Percentiles rank a stretch among this genome's conserved stretches.
Evolutionary conservation across 225 moss, liverwort and hornwort genomes (phyloP).

Genomic region (Neckera pumila): DNA sequence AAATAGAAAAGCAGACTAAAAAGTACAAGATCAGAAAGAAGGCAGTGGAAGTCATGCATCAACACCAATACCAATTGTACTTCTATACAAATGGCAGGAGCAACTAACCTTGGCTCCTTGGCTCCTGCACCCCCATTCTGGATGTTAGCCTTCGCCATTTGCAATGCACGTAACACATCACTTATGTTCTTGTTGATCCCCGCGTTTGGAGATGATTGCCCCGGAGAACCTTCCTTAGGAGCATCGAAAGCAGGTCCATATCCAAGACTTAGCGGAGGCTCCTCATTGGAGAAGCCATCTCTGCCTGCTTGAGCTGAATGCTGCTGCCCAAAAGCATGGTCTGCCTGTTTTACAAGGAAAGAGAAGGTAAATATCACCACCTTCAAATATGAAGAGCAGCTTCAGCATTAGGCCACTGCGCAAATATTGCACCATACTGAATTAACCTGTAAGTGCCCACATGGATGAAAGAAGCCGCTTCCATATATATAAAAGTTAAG

Average conservation of each 20-base stretch:
- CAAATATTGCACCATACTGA: background rate
- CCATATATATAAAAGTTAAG: background rate
- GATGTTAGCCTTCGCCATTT: constrained; percentile 44
- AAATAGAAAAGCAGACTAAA: background rate
- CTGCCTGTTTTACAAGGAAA: constrained; percentile 6
- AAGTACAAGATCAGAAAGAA: background rate
- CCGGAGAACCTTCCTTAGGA: constrained; percentile 17
- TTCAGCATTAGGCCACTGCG: background rate
- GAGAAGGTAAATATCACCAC: background rate
- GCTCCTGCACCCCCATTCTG: constrained; percentile 15
- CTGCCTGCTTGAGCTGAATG: constrained; percentile 3
- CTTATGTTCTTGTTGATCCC: constrained; percentile 23
- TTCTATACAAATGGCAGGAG: background rate
- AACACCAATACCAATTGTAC: background rate
- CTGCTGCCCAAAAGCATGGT: background rate
- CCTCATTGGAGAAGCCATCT: constrained; percentile 2
- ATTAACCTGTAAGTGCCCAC: background rate
- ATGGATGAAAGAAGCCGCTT: background rate
- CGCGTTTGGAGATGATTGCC: constrained; percentile 3
- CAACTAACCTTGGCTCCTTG: constrained; percentile 25
- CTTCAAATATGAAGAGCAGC: background rate
- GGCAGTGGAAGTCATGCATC: background rate
- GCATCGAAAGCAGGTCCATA: constrained; percentile 49
- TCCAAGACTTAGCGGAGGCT: constrained; percentile 32
- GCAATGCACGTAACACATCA: constrained; percentile 42